Evolutionary conservation across 2,329 filamentous ascomycete genomes (phyloP), one percentile per base, ranked within the genome.

Genomic region (Hypoxylon sp.): DNA sequence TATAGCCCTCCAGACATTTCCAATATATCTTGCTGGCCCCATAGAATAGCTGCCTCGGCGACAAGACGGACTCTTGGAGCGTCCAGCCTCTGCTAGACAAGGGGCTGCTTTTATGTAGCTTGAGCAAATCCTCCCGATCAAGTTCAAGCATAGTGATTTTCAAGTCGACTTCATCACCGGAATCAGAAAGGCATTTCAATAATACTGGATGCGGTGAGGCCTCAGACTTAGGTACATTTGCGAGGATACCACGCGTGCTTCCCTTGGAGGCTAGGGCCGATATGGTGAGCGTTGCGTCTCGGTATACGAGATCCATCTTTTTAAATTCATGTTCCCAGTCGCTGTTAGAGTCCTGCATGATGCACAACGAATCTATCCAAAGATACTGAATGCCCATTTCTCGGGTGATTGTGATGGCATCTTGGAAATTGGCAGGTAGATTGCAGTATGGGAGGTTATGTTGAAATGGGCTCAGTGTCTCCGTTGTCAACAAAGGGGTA

Each of bases 11-110:
- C 8, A 3, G 32, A 20, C 48, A 52, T 13, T 32, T 36, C 48
- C 40, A 52, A 34, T 52, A 46, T 15, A 52, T 36, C 15, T 46
- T 32, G 15, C 19, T 26, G 13, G 23, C 35, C 13, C 48, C 41
- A 21, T 36, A 45, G 17, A 16, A 36, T 12, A 52, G 23, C 6
- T 32, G 26, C 8, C 48, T n/a, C 4, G 20, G 34, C 9, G 48
- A 40, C 21, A 52, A 16, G 11, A 52, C 7, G 1, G 41, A 41
- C 20, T 52, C 48, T 13, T 46, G 48, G 4, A 52, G 12, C 19
- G 41, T 29, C 48, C 48, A 52, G 3, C 40, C 48, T 1, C 48
- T 32, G 8, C n/a, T 27, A 8, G 19, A 4, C n/a, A 52, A 12
- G 9, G 34, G 34, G 9, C 34, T 11, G 2, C 3, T 12, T 5